Evolutionary conservation across 768 basidiomycete species (phyloP).

Genomic region (Filobasidium wieringae): DNA sequence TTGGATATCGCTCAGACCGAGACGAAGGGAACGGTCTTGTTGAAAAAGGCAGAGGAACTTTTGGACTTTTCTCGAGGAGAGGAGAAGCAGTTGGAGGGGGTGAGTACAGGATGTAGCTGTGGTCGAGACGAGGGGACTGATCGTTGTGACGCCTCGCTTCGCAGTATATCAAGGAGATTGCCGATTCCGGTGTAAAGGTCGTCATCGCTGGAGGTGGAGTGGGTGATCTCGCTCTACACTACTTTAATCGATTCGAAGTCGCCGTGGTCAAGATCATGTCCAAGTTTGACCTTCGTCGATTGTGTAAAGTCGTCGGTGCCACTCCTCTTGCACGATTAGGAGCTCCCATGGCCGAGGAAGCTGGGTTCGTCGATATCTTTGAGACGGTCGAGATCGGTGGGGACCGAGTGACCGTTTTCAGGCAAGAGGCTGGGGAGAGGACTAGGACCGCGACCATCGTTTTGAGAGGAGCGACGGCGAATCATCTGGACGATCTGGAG

Average conservation of each 20-base stretch:
- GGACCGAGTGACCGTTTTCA: constrained; percentile 90
- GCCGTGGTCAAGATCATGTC: constrained; percentile 93
- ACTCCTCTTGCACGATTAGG: constrained; percentile 93
- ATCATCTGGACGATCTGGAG: constrained; percentile 89
- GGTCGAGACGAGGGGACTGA: neutral
- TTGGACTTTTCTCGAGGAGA: constrained; percentile 92
- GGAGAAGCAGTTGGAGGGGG: constrained; percentile 89
- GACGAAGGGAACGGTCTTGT: constrained; percentile 93
- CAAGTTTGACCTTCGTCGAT: constrained; percentile 89
- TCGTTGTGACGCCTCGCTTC: neutral
- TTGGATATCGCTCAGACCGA: constrained; percentile 93
- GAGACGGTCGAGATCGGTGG: constrained; percentile 95
- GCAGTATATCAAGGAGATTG: constrained; percentile 92
- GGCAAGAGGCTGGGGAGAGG: constrained; percentile 75
- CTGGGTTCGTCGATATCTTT: constrained; percentile 82
- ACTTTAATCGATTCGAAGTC: constrained; percentile 84
- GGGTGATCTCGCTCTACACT: constrained; percentile 93
- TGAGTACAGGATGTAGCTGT: constrained; percentile 21
- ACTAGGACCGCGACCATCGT: constrained; percentile 88
- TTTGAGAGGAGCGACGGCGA: constrained; percentile 84
- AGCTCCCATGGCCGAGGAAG: constrained; percentile 91
- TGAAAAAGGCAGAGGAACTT: constrained; percentile 92
- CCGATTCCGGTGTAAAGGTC: constrained; percentile 84
- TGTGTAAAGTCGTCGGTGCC: constrained; percentile 90
- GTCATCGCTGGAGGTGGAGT: constrained; percentile 86